Base-by-base conservation (phyloP, 116 monocot genomes). In the Posidonia oceanica region DNA sequence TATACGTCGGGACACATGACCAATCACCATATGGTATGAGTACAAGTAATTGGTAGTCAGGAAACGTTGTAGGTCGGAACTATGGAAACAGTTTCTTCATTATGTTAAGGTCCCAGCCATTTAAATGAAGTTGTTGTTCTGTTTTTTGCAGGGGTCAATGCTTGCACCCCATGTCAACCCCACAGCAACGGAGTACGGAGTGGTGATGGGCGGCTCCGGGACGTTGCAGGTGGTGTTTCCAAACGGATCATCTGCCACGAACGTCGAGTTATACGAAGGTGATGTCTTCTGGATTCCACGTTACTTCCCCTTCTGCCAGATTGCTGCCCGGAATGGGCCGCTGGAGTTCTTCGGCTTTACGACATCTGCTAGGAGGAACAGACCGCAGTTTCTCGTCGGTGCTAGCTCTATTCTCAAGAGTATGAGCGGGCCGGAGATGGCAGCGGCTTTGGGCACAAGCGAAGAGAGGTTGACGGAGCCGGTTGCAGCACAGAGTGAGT, bases 261-360 rank as follows among this genome's bases (percentile, higher is more conserved):
- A 79, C 56, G 83, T 83, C 5, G 60, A 82, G 69, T 87, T 97
- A 38, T 6, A 3, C 4, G 81, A 76, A 54, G 91, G 86, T 36
- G 91, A 94, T 54, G 84, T 74, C 37, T 94, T 94, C 77, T 94
- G 82, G 82, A 78, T 91, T 12, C 94, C 94, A 23, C 78, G 83
- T 14, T 88, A 82, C 83, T 91, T 88, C 69, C 94, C 91, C 3
- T 91, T 94, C 80, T 94, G 86, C 52, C 91, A 94, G 52, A 64
- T 86, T 39, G 91, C 91, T 2, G 73, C 86, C n/a, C 76, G 65
- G 17, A 69, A 71, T 14, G 84, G 83, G 1, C 75, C 84, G 17
- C 36, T 94, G 40, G 91, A 82, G 79, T 86, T 94, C 68, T 86
- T 94, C 63, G 94, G 94, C 13, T 94, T 91, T 71, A 84, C 94